These are phyloP conservation scores for Przewalskia tangutica DNA, from an alignment of 257 asterid genomes.

Conservation along the genomic window DNA sequence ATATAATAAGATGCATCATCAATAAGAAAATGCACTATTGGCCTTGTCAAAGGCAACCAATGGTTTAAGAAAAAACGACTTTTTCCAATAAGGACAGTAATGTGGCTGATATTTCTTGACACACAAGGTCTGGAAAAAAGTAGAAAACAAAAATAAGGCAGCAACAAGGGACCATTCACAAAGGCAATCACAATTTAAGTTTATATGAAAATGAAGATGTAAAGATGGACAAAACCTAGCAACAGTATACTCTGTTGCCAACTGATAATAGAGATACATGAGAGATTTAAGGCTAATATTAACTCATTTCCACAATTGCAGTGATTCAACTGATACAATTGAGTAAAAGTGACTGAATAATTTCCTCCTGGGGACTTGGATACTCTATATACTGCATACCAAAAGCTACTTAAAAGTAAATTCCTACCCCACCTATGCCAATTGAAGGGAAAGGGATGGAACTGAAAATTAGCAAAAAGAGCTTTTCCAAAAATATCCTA, in stretches of 20 bases:
- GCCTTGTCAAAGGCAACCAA: too few species aligned
- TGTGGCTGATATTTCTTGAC: neutral
- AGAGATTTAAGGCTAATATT: neutral
- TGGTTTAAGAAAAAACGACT: too few species aligned
- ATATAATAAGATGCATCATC: too few species aligned
- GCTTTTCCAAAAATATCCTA: neutral
- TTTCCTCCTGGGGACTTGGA: neutral
- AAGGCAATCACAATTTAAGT: neutral
- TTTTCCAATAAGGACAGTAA: too few species aligned
- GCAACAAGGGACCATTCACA: neutral
- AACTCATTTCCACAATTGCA: neutral
- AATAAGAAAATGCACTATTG: too few species aligned
- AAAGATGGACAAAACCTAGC: neutral
- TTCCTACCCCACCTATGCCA: slow-evolving; percentile 16
- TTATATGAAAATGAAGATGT: neutral
- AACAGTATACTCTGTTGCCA: neutral
- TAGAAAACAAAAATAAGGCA: neutral
- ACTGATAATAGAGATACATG: neutral
- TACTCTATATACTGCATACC: slow-evolving; percentile 2
- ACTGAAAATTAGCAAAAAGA: neutral
- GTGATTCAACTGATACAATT: neutral
- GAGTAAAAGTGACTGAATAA: neutral
- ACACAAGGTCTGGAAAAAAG: neutral
- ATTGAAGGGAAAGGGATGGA: neutral
- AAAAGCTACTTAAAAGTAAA: slow-evolving; percentile 18